phyloP scores from a whole-genome alignment of 169 alveolate species.

The Eimeria acervulina region DNA sequence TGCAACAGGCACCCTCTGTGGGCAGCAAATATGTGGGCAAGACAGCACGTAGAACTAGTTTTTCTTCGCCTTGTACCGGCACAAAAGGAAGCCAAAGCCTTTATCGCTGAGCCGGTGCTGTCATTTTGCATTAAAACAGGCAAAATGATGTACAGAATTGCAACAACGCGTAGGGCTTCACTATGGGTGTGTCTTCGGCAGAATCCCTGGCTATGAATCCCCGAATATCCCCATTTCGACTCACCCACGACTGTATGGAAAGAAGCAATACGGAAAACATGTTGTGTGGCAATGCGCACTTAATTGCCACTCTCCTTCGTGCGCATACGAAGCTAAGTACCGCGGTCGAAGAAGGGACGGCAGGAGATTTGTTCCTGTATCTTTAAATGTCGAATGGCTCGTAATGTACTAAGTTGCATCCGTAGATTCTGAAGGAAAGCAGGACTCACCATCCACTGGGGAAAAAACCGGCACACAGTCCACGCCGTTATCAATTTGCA shows the following conservation, averaged over 20 bases:
- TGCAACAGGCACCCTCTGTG: neutral
- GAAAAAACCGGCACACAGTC: neutral
- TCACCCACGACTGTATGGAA: constrained; percentile 15
- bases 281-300: neutral
- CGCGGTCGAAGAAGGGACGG: neutral
- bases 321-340: neutral
- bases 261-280: neutral
- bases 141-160: neutral
- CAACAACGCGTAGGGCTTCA: neutral
- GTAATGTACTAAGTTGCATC: neutral
- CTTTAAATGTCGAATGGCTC: too few species aligned
- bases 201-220: neutral
- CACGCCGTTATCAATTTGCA: neutral
- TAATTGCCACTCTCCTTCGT: neutral
- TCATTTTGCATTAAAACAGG: neutral
- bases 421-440: neutral
- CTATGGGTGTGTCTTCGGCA: neutral
- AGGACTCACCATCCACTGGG: constrained; percentile 55
- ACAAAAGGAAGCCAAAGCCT: neutral
- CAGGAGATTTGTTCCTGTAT: neutral
- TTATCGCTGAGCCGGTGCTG: neutral
- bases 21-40: neutral
- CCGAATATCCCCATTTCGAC: neutral
- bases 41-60: neutral
- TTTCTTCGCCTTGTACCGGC: neutral